phyloP scores from a whole-genome alignment of 1,139 yeast species.

The Debaryomyces udenii region DNA sequence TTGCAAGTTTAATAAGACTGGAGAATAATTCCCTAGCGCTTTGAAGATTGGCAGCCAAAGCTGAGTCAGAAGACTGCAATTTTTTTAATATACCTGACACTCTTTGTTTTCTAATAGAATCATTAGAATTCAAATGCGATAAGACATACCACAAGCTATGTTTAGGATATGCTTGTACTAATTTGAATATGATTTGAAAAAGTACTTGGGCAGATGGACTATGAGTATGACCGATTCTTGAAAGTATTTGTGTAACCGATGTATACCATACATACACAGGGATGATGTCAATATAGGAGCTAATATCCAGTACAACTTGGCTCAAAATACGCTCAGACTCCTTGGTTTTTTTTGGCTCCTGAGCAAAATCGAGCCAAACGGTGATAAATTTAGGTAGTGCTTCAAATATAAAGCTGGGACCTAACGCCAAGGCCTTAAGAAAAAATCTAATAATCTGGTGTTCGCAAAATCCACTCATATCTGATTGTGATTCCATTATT shows the following conservation, averaged over 20 bases:
- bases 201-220: slow-evolving; percentile 59
- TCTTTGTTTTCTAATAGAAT: slow-evolving; percentile 54
- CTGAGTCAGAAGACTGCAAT: slow-evolving; percentile 17
- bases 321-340: slow-evolving; percentile 43
- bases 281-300: slow-evolving; percentile 46
- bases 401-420: slow-evolving; percentile 74
- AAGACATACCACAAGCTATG: slow-evolving; percentile 86
- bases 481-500: slow-evolving; percentile 63
- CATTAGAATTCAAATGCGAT: slow-evolving; percentile 73
- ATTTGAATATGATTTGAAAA: slow-evolving; percentile 54
- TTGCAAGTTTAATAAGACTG: slow-evolving; percentile 40
- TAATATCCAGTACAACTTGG: slow-evolving; percentile 57
- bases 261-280: slow-evolving; percentile 79
- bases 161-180: slow-evolving; percentile 70
- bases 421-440: slow-evolving; percentile 66
- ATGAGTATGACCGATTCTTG: slow-evolving; percentile 73
- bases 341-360: slow-evolving; percentile 26
- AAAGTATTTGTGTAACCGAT: slow-evolving; percentile 82
- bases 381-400: slow-evolving; percentile 88
- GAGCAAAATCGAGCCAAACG: slow-evolving; percentile 88
- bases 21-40: slow-evolving; percentile 39
- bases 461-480: slow-evolving; percentile 65
- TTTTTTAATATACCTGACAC: slow-evolving; percentile 38
- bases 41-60: slow-evolving; percentile 18
- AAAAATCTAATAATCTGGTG: slow-evolving; percentile 65